Base-by-base conservation (phyloP, 2,329 filamentous ascomycete genomes). In the Neofusicoccum sp. region DNA sequence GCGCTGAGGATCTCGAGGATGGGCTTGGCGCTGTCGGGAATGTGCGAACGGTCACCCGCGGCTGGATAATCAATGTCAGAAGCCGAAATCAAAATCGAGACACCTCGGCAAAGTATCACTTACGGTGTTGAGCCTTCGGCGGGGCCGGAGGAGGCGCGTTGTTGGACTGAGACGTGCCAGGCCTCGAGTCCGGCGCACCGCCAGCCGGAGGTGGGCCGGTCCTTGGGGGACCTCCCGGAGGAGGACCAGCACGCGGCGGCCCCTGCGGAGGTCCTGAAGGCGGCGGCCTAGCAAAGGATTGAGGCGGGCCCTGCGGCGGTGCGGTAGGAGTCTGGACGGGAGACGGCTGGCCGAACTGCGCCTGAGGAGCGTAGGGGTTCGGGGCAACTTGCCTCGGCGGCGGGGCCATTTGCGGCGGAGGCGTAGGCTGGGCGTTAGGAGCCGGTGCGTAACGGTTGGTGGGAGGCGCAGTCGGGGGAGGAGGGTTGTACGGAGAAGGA, bases 11-110 rank as follows among this genome's bases (percentile, higher is more conserved):
- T 85, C 57, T 96, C 90, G 58, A 90, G 92, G 67, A 99, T 82
- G 53, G 86, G 87, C 71, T 89, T 87, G 12, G 93, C 91, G 56
- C 82, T 81, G 11, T 85, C 74, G 0, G 93, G 90, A 61, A 99
- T 96, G 74, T 98, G 92, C 20, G 89, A 91, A 53, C 93, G 88
- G 74, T 98, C 93, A 67, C 93, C 93, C 43, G 90, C 76, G 63
- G 83, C 81, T 81, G 58, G 59, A 26, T 24, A 41, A 16, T 20
- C 34, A 28, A 38, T 69, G 65, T 40, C 11, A 53, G 73, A 68
- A 73, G 61, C 26, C 4, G 26, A n/a, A n/a, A n/a, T n/a, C n/a
- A n/a, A n/a, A n/a, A n/a, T n/a, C n/a, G n/a, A n/a, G n/a, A n/a
- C n/a, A n/a, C n/a, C n/a, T n/a, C n/a, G n/a, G n/a, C n/a, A n/a